Percentiles rank a stretch among this genome's conserved stretches.
Evolutionary conservation across 371 early-diverging fungal genomes (phyloP).

Genomic region (Mortierella sp.): DNA sequence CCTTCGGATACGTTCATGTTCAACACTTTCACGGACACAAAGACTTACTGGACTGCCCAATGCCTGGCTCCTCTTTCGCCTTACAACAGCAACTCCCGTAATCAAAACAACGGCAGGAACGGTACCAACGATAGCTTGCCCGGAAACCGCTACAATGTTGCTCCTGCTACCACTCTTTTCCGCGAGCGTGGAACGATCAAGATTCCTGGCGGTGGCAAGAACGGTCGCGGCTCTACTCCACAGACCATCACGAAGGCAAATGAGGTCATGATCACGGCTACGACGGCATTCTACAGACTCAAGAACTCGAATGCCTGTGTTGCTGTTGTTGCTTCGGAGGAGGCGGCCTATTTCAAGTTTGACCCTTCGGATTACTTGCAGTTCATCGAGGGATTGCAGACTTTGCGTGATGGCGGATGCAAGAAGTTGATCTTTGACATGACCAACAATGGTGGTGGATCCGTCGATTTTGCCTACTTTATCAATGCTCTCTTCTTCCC

Average conservation of each 20-base stretch:
- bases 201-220: constrained; percentile 29
- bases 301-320: constrained; percentile 36
- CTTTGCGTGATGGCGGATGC: constrained; percentile 41
- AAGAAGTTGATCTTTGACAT: constrained; percentile 55
- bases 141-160: constrained; percentile 13
- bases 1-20: constrained; percentile 29
- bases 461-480: constrained; percentile 54
- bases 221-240: constrained; percentile 22
- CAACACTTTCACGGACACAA: constrained; percentile 43
- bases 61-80: constrained; percentile 31
- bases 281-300: constrained; percentile 47
- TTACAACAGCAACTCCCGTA: constrained; percentile 15
- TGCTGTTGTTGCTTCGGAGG: constrained; percentile 53
- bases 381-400: constrained; percentile 46
- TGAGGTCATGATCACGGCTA: constrained; percentile 27
- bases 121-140: constrained; percentile 1
- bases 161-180: constrained; percentile 34
- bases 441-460: constrained; percentile 58
- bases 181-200: constrained; percentile 47
- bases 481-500: constrained; percentile 52
- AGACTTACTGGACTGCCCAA: constrained; percentile 45
- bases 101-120: not conserved
- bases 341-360: constrained; percentile 33
- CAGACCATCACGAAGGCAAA: constrained; percentile 38
- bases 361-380: constrained; percentile 38